These are phyloP conservation scores for Nakaseomyces delphensis DNA, from an alignment of 1,139 yeast genomes.

Conservation along the genomic window DNA sequence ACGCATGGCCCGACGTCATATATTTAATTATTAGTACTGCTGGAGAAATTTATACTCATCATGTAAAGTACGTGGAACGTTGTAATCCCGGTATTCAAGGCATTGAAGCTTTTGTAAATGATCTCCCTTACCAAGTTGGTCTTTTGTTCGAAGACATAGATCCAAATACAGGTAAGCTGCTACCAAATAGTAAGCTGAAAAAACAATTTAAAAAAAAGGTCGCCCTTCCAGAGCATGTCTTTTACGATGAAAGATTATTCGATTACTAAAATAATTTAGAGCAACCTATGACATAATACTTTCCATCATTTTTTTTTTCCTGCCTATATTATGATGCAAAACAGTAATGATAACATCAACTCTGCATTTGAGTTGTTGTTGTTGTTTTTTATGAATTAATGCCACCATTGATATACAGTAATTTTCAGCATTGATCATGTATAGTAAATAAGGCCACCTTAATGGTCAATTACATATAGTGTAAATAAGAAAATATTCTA, in stretches of 20 bases:
- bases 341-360: not conserved
- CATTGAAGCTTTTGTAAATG: not conserved
- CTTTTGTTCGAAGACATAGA: not conserved
- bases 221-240: not conserved
- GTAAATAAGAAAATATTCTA: too few relatives aligned
- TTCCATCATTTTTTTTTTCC: too few relatives aligned
- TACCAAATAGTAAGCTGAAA: not conserved
- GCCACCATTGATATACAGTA: too few relatives aligned
- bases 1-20: not conserved
- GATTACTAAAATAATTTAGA: not conserved
- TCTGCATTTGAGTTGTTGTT: not conserved
- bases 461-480: too few relatives aligned
- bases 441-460: too few relatives aligned
- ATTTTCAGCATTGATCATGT: too few relatives aligned
- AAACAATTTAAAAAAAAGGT: not conserved
- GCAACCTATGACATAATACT: too few relatives aligned
- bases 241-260: not conserved
- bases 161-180: not conserved
- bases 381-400: not conserved
- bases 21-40: constrained; percentile 3
- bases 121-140: constrained; percentile 3
- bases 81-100: constrained; percentile 2
- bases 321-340: not conserved
- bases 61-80: not conserved
- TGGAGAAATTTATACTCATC: constrained; percentile 2